These are phyloP conservation scores for Aegilops longissima DNA, from an alignment of 176 grass and related monocot species.

Conservation along the genomic window DNA sequence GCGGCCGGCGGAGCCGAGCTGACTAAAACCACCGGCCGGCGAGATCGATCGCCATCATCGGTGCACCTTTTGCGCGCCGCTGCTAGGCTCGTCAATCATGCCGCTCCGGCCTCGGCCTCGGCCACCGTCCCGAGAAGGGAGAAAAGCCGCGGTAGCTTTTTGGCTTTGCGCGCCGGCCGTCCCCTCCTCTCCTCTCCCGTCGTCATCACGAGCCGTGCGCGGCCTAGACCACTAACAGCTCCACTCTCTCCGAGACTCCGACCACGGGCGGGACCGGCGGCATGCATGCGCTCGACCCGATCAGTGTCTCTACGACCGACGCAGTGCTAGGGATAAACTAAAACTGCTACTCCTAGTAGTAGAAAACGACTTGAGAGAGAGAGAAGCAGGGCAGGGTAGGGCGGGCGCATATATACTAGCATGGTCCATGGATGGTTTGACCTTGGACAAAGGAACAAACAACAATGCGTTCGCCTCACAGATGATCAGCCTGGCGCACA, in stretches of 20 bases:
- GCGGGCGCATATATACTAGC: no score
- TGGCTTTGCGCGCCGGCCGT: not conserved
- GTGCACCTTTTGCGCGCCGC: not conserved
- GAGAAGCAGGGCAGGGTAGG: not conserved
- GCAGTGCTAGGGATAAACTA: not conserved
- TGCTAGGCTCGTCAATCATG: conserved; percentile 11
- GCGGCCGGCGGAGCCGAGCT: not conserved
- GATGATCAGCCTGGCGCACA: no score
- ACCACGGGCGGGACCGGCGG: not conserved
- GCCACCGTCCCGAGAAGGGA: not conserved
- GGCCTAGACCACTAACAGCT: not conserved
- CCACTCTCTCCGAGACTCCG: not conserved
- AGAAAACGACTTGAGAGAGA: conserved; percentile 28
- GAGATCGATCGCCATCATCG: not conserved
- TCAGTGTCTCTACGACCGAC: not conserved
- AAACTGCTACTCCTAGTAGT: not conserved
- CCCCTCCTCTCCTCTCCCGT: not conserved
- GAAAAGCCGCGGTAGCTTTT: not conserved
- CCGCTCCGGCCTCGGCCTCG: not conserved
- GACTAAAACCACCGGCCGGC: not conserved
- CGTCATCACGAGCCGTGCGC: conserved; percentile 18
- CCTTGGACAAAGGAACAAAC: not conserved
- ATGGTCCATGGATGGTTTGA: conserved; percentile 5
- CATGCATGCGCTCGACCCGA: not conserved
- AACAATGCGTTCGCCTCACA: not conserved